Evolutionary conservation across 768 basidiomycete genomes (phyloP).

Genomic region (Agrocybe pediades): DNA sequence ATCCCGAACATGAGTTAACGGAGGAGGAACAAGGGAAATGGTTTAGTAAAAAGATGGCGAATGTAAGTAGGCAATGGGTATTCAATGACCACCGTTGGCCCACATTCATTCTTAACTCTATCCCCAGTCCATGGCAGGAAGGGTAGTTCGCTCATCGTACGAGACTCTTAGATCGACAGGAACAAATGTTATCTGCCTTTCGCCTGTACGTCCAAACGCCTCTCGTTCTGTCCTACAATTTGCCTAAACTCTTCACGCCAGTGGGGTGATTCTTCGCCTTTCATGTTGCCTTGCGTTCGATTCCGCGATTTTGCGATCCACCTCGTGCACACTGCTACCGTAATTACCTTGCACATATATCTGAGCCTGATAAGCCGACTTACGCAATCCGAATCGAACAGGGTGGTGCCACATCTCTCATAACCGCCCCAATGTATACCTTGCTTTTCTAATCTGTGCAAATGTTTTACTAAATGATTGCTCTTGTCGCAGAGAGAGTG

Average conservation of each 20-base stretch:
- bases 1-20: not conserved
- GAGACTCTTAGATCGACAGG: not conserved
- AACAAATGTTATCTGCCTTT: not conserved
- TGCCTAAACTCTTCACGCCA: not conserved
- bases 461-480: not conserved
- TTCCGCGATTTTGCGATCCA: not conserved
- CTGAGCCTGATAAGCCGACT: not conserved
- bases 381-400: not conserved
- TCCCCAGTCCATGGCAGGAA: not conserved
- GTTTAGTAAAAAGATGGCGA: not conserved
- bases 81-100: not conserved
- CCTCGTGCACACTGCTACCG: not conserved
- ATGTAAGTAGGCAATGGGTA: not conserved
- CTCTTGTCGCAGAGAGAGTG: not conserved
- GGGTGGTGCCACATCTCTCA: not conserved
- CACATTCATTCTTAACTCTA: not conserved
- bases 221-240: not conserved
- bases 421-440: not conserved
- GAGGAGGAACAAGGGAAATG: not conserved
- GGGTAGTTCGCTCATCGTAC: not conserved
- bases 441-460: not conserved
- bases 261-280: not conserved
- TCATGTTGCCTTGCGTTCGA: not conserved
- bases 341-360: not conserved
- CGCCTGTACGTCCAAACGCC: not conserved